These are phyloP conservation scores for Cladosporium sp. DNA, from an alignment of 2,329 filamentous ascomycete genomes.

Conservation along the genomic window DNA sequence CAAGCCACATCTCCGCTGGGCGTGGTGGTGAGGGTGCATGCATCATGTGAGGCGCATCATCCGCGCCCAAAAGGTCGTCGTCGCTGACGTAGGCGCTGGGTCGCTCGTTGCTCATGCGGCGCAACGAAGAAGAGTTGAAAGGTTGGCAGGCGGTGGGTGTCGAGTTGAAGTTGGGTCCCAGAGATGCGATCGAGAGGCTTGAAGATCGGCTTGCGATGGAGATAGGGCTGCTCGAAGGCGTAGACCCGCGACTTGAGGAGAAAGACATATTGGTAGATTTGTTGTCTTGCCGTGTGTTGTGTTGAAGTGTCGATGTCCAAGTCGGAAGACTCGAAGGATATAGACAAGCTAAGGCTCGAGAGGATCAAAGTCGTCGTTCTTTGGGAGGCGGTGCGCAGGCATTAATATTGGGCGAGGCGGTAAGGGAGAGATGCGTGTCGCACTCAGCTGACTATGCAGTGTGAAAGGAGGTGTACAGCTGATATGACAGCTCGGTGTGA, in stretches of 20 bases:
- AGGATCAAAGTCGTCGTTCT: background rate
- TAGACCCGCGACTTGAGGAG: constrained; percentile 9
- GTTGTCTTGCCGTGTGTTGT: background rate
- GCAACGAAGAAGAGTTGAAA: constrained; percentile 10
- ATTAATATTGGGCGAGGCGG: constrained; percentile 10
- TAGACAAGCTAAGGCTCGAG: constrained; percentile 1
- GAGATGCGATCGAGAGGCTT: constrained; percentile 15
- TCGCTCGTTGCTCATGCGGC: constrained; percentile 5
- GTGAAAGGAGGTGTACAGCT: constrained; percentile 13
- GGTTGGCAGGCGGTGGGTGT: constrained; percentile 15
- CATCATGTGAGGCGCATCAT: constrained; percentile 28
- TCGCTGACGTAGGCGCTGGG: constrained; percentile 35
- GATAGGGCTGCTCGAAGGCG: constrained; percentile 11
- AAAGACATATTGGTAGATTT: constrained; percentile 6
- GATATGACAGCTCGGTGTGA: constrained; percentile 10
- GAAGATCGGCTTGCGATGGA: constrained; percentile 14
- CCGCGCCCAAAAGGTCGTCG: constrained; percentile 34
- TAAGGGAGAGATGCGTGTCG: constrained; percentile 8
- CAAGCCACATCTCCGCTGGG: constrained; percentile 31
- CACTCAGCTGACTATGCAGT: constrained; percentile 14
- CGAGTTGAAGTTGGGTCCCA: constrained; percentile 15
- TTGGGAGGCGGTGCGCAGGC: background rate
- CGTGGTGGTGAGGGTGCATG: constrained; percentile 33
- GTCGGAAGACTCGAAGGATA: background rate
- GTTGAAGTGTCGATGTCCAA: background rate